Percentiles rank a stretch among this genome's conserved stretches.
Conservation (phyloP, 2,329 filamentous ascomycete genomes). For the Epichloe festucae region DNA sequence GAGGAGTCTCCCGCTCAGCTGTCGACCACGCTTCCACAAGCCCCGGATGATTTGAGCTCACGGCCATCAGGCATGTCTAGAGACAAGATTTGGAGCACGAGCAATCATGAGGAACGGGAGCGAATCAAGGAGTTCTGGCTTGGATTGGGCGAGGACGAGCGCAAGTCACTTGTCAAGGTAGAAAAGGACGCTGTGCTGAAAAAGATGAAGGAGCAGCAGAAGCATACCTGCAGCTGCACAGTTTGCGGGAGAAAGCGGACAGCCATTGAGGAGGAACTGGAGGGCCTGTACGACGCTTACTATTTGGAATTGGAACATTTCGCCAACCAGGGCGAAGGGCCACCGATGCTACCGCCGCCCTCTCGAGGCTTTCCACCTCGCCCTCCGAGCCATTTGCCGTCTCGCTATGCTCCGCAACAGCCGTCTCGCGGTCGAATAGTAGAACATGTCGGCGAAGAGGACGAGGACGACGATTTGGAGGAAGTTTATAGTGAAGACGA, state of each 20-base stretch:
- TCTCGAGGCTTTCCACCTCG: slow-evolving; percentile 50
- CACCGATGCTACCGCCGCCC: slow-evolving; percentile 32
- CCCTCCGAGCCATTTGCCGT: slow-evolving; percentile 44
- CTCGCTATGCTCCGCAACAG: slow-evolving; percentile 50
- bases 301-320: slow-evolving; percentile 98
- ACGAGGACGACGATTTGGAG: slow-evolving; percentile 43
- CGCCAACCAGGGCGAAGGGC: slow-evolving; percentile 66
- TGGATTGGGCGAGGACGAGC: slow-evolving; percentile 82
- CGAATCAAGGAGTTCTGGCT: slow-evolving; percentile 98
- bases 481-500: slow-evolving; percentile 37
- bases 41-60: slow-evolving; percentile 16
- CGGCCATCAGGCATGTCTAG: slow-evolving; percentile 41
- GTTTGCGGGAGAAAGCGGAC: slow-evolving; percentile 93
- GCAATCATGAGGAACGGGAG: slow-evolving; percentile 84
- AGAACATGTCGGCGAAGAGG: slow-evolving; percentile 47
- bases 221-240: slow-evolving; percentile 95
- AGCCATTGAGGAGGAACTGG: slow-evolving; percentile 94
- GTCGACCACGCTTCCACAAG: slow-evolving; percentile 3
- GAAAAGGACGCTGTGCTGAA: slow-evolving; percentile 96
- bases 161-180: slow-evolving; percentile 90
- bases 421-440: slow-evolving; percentile 65
- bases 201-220: slow-evolving; percentile 99
- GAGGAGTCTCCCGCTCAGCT: slow-evolving; percentile 5
- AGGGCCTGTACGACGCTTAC: slow-evolving; percentile 95
- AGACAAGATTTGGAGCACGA: slow-evolving; percentile 96